A percentile compares a stretch with the other conserved stretches of the same genome.
Conservation (phyloP, 1,284 basidiomycete genomes). For the Stereum hirsutum region DNA sequence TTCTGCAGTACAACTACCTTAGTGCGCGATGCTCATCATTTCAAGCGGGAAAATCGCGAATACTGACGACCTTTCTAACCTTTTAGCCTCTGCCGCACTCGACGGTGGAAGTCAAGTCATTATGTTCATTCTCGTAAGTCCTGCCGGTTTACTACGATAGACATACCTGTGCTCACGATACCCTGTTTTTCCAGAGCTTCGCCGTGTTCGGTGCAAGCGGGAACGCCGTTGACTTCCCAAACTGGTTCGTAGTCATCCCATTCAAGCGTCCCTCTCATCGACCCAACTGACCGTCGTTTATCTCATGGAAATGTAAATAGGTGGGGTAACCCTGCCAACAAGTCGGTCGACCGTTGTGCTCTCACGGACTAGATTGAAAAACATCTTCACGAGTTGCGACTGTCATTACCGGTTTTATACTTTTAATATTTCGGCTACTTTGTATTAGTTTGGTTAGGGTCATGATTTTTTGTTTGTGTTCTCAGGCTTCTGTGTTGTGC, state of each 20-base stretch:
- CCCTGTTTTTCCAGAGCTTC: conserved; percentile 31
- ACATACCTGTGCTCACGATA: not conserved
- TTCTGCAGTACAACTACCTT: conserved; percentile 32
- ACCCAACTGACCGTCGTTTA: not conserved
- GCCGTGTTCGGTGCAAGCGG: conserved; percentile 62
- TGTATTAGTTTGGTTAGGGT: no score
- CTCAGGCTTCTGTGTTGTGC: no score
- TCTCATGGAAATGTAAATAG: conserved; percentile 19
- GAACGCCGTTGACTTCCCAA: conserved; percentile 43
- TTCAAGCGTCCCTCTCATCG: no score
- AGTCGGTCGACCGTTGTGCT: conserved; percentile 22
- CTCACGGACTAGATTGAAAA: conserved; percentile 2
- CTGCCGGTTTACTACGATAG: not conserved
- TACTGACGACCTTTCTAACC: no score
- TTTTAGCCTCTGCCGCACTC: conserved; percentile 33
- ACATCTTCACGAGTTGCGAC: no score
- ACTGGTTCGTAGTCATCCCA: conserved; percentile 20
- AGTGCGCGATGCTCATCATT: no score
- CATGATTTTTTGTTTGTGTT: no score
- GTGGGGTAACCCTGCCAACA: conserved; percentile 26
- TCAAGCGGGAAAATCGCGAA: no score
- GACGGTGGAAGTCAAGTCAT: conserved; percentile 41
- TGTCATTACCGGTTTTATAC: no score
- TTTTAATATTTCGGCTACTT: no score
- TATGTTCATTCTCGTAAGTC: conserved; percentile 30